Base-by-base conservation (phyloP, 306 rosid genomes). In the Coriaria nepalensis region DNA sequence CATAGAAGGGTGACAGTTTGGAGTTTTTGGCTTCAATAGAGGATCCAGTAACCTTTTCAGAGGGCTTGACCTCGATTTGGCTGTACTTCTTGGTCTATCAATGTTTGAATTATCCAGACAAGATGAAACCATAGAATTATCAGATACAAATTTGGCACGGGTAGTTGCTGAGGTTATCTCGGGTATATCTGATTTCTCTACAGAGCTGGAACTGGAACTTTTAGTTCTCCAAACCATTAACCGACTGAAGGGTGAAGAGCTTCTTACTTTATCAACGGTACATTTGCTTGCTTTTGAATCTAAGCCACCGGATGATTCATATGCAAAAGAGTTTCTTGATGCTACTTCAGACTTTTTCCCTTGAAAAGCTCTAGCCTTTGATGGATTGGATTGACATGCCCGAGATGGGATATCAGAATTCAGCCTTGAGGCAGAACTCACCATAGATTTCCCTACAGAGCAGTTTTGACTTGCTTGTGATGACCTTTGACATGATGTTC, bases 41-140 rank as follows among this genome's bases (percentile, higher is more conserved):
- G 96, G 96, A 56, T 81, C 83, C 53, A 92, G 79, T 55, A 92
- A 75, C 65, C 98, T 72, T 71, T 94, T 77, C 52, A 92, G 71
- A 63, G 98, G 98, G 65, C 95, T 84, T 34, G 93, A 79, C 77
- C 75, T 80, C 59, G 78, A 60, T 70, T 69, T 76, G 62, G 60
- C 41, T 60, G 69, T 66, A 56, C 60, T 72, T 13, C 44, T 69
- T 62, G 65, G 66, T 47, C 75, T 79, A 37, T 74, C 86, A 45
- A 46, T 64, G 61, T 59, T 72, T 29, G 81, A 62, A 55, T n/a
- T 60, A 64, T 78, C 70, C 59, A 62, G 56, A 59, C 52, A 40
- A 59, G 74, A 13, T 58, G 74, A 70, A 53, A 79, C 64, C 34
- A 53, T 56, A 4, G 35, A 45, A 58, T 55, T 74, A 55, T 47